Conservation (phyloP, 1,284 basidiomycete species). For the Ganoderma lucidum region DNA sequence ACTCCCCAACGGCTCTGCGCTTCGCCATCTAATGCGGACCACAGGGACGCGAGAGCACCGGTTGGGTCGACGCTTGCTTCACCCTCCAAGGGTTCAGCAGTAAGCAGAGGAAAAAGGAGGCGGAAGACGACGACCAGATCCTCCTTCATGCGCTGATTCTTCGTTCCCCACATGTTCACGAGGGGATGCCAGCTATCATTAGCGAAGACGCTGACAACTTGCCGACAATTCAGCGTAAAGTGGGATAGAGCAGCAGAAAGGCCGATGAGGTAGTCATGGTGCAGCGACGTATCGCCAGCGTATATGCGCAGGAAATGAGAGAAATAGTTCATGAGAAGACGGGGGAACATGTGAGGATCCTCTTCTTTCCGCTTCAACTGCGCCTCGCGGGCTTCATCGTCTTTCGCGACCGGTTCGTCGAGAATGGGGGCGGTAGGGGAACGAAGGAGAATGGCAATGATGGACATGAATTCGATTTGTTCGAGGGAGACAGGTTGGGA, state of each 20-base stretch:
- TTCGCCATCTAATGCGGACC: constrained; percentile 65
- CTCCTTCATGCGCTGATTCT: constrained; percentile 74
- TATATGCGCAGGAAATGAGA: constrained; percentile 70
- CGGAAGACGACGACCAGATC: constrained; percentile 73
- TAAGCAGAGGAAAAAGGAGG: constrained; percentile 77
- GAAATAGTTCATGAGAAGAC: constrained; percentile 46
- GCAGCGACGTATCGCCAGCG: constrained; percentile 75
- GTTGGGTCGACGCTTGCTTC: constrained; percentile 15
- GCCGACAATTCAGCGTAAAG: constrained; percentile 75
- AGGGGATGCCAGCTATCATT: constrained; percentile 68
- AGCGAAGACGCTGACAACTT: constrained; percentile 67
- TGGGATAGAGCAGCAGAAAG: constrained; percentile 76
- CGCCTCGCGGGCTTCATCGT: neutral
- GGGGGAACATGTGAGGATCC: constrained; percentile 22
- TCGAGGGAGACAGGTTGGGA: constrained; percentile 56
- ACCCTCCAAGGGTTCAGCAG: constrained; percentile 35
- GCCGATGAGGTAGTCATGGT: constrained; percentile 75
- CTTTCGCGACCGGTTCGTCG: constrained; percentile 30
- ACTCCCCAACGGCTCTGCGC: constrained; percentile 69
- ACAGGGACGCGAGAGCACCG: constrained; percentile 60
- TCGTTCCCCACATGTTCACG: constrained; percentile 78
- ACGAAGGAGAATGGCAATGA: constrained; percentile 73
- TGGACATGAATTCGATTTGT: constrained; percentile 74
- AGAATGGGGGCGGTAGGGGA: constrained; percentile 67
- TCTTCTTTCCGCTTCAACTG: constrained; percentile 2